Base-by-base conservation (phyloP, 441 rosid species). In the Geranium incanum region DNA sequence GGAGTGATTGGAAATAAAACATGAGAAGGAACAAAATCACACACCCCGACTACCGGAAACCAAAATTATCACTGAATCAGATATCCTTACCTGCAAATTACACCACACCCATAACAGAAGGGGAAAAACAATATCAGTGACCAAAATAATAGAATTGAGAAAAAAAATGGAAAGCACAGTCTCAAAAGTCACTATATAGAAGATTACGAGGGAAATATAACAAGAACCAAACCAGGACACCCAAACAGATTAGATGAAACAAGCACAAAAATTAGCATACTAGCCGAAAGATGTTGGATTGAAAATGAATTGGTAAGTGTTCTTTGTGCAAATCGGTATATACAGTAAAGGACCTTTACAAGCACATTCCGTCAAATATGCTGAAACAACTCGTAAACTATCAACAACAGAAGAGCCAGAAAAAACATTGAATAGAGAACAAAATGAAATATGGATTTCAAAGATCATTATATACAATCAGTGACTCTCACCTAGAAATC, bases 1-100 rank as follows among this genome's bases (percentile, higher is more conserved):
- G 83, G 77, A 81, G 78, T 76, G 86, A 76, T 83, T 72, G 92
- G 79, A 82, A 83, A 87, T 85, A 81, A 85, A 88, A 83, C 98
- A 88, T 93, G 92, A 93, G 96, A 87, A 80, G 87, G 74, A 76
- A 77, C 73, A 59, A 74, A 75, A 50, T 68, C 81, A 72, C 75
- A 71, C 69, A 64, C 78, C 67, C 74, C 67, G 65, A 59, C 28
- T 19, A 59, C 7, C 64, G 9, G 28, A 11, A 59, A 11, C 8
- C 33, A 7, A 59, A 59, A 1, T 59, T 9, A 59, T 19, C 64
- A 59, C 64, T 59, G 64, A 7, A 59, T 59, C 23, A 59, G 28
- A 59, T 18, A 59, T 59, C 33, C 9, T 19, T 59, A 59, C 64
- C 64, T 59, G 64, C 64, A 59, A 59, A 59, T 16, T 50, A 50